Evolutionary conservation across 2,329 filamentous ascomycete genomes (phyloP), one percentile per base, ranked within the genome.

Genomic region (Sphaerulina vaccinii): DNA sequence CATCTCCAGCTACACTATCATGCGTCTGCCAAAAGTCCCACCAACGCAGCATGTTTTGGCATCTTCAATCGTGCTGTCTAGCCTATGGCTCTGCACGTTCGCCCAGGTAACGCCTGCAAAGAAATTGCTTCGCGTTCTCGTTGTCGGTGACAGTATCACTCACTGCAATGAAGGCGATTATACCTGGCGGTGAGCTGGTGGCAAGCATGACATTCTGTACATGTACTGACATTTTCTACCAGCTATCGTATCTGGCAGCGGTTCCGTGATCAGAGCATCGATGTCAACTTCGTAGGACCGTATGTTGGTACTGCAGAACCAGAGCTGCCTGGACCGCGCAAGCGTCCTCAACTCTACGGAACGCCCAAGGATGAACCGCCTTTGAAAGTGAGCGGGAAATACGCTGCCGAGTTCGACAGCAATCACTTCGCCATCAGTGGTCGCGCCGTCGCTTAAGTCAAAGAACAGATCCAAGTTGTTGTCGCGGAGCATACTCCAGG

Each of bases 241-340:
- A n/a, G n/a, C 6, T 75, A 72, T 48, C 65, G 71, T 3, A 58
- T 75, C 11, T 72, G 67, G 65, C 47, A 73, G 37, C 75, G 72
- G 71, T 65, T 74, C 49, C 57, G 62, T 9, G 53, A 43, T 9
- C 38, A 51, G 2, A 29, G 52, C 21, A 55, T 54, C 5, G 18
- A 47, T 10, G 38, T 40, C 13, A 38, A 71, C 15, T 55, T 55
- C 23, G 52, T 55, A 6, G 71, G 71, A 8, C 71, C 70, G 2
- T 73, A 67, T 58, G 62, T 49, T n/a, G 71, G 71, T 39, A 35
- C 49, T 52, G 71, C 11, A 68, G 69, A 3, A 70, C 65, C 59
- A 60, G 50, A 19, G 67, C 70, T 41, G 71, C 71, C 33, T 32
- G 15, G 24, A 11, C 39, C 46, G 15, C 48, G 49, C 3, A 29